Evolutionary conservation across 2,329 filamentous ascomycete species (phyloP).

Genomic region (Calycina herbarum): DNA sequence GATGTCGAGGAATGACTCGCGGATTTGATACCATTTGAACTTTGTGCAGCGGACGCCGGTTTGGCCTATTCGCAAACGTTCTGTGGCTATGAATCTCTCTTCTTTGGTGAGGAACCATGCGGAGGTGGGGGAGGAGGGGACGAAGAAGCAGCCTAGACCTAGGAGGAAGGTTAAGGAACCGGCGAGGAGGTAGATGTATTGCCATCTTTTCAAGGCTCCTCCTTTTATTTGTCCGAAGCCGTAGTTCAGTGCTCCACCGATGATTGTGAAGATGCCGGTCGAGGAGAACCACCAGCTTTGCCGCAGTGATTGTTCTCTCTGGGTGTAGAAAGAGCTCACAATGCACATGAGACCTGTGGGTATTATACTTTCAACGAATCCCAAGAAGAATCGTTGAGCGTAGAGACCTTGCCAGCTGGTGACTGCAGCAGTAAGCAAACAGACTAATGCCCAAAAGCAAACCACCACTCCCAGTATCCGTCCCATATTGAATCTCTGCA

Average conservation of each 20-base stretch:
- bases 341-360: constrained; percentile 68
- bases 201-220: constrained; percentile 60
- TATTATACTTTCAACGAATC: constrained; percentile 62
- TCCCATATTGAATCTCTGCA: constrained; percentile 68
- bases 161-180: constrained; percentile 64
- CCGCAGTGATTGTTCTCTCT: constrained; percentile 61
- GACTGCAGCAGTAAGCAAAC: constrained; percentile 68
- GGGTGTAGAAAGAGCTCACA: constrained; percentile 63
- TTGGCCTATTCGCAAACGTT: constrained; percentile 61
- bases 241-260: constrained; percentile 65
- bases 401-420: constrained; percentile 63
- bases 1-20: constrained; percentile 56
- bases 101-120: constrained; percentile 68
- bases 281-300: constrained; percentile 68
- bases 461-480: constrained; percentile 63
- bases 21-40: constrained; percentile 60
- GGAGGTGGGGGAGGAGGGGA: constrained; percentile 64
- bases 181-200: constrained; percentile 69
- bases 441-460: constrained; percentile 65
- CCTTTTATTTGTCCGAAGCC: constrained; percentile 63
- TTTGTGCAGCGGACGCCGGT: constrained; percentile 61
- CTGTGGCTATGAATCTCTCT: constrained; percentile 64
- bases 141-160: constrained; percentile 61
- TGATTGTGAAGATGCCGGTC: constrained; percentile 55
- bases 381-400: constrained; percentile 64